These are phyloP conservation scores for Zizania latifolia DNA, from an alignment of 176 grass and related monocot species.

Conservation along the genomic window DNA sequence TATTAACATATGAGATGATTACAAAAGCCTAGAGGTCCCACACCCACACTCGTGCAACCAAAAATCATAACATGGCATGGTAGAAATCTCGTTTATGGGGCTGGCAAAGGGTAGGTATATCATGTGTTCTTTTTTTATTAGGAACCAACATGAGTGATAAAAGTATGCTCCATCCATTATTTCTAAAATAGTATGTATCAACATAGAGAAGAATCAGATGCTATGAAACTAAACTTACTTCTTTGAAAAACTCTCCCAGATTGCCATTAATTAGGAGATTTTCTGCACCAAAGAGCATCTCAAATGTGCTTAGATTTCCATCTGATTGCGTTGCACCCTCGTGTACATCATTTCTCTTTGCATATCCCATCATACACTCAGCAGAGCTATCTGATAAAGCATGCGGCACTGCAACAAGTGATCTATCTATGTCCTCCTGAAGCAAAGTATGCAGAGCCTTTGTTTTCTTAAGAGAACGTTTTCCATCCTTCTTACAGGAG, in stretches of 20 bases:
- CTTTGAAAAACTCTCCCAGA: constrained; percentile 17
- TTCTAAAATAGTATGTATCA: neutral
- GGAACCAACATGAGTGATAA: neutral
- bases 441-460: constrained; percentile 21
- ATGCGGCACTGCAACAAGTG: neutral
- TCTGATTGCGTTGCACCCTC: neutral
- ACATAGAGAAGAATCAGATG: neutral
- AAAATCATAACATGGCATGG: neutral
- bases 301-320: constrained; percentile 14
- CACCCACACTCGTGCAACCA: neutral
- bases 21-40: neutral
- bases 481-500: constrained; percentile 15
- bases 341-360: neutral
- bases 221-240: constrained; percentile 28
- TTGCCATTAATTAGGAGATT: constrained; percentile 1
- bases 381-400: neutral
- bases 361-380: neutral
- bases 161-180: neutral
- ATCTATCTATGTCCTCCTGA: neutral
- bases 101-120: neutral
- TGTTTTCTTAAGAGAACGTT: neutral
- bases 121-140: neutral
- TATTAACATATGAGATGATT: constrained; percentile 4
- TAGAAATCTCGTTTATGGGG: neutral
- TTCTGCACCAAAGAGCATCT: constrained; percentile 20